Percentiles rank a stretch among this genome's conserved stretches.
Conservation (phyloP, 306 rosid species). For the Ziziphus jujuba region DNA sequence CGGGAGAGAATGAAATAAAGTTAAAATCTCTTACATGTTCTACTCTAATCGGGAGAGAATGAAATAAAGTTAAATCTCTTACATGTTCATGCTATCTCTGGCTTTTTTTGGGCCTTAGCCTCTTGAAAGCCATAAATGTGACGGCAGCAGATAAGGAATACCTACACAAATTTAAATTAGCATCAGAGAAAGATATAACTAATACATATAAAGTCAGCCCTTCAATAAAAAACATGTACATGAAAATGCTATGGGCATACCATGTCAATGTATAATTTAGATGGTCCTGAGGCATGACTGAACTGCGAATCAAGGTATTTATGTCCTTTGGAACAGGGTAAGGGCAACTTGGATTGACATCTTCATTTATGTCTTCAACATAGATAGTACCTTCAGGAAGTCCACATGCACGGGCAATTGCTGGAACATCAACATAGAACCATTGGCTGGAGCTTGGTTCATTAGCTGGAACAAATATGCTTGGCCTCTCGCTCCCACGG, state of each 20-base stretch:
- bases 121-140: conserved; percentile 84
- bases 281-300: conserved; percentile 94
- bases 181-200: not conserved
- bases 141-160: conserved; percentile 92
- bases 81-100: conserved; percentile 43
- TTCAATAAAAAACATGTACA: not conserved
- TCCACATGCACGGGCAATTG: conserved; percentile 60
- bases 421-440: conserved; percentile 95
- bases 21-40: conserved; percentile 1
- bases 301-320: conserved; percentile 69
- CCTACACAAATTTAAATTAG: conserved; percentile 45
- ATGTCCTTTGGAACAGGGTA: conserved; percentile 89
- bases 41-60: not conserved
- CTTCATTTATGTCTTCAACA: conserved; percentile 67
- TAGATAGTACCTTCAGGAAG: conserved; percentile 72
- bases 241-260: conserved; percentile 28
- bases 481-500: conserved; percentile 93
- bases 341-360: conserved; percentile 77
- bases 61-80: not conserved
- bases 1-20: not conserved
- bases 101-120: conserved; percentile 53
- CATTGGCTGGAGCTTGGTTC: conserved; percentile 79
- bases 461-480: conserved; percentile 92
- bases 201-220: not conserved
- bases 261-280: conserved; percentile 89